Base-by-base conservation (phyloP, 768 basidiomycete species). In the Hirschioporus abietinus region DNA sequence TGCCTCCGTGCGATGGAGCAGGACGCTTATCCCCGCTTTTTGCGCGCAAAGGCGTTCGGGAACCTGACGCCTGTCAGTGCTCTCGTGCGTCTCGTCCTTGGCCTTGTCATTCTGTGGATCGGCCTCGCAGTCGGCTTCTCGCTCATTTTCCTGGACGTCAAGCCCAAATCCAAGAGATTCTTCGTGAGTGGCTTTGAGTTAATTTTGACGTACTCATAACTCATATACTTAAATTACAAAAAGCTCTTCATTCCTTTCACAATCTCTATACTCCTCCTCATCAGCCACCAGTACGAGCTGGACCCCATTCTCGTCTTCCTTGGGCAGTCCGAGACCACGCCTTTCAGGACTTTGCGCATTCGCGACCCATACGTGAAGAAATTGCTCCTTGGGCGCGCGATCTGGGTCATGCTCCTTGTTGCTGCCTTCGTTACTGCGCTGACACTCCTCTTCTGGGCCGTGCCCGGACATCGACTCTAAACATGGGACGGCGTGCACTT, bases 1-100 rank as follows among this genome's bases (percentile, higher is more conserved):
- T 93, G 94, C 74, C 96, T 95, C 84, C 86, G 92, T 60, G 93
- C 93, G 0, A 95, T 98, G 89, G 95, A 97, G 73, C 93, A 96
- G 77, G 93, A 95, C 70, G 93, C 93, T 20, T 95, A 93, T 80
- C 93, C 93, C 58, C 86, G 96, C 6, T 99, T 99, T 84, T 81
- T 99, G 62, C 85, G 97, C 67, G 89, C 93, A 1, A 99, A 99
- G 79, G 96, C 96, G n/a, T 99, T 98, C 74, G 94, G 95, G 30
- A 99, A 99, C 76, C 80, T 99, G 64, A 98, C 97, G 1, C 95
- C 96, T 20, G 83, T 97, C 70, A 92, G 92, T 24, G 88, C 93
- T 0, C 85, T 97, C 64, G 89, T 95, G 20, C 84, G 96, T 66
- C 87, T 99, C 66, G 86, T 95, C 66, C 78, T 86, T 1, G 97